Evolutionary conservation across 2,329 filamentous ascomycete species (phyloP), one percentile per base, ranked within the genome.

Genomic region (Ophioceras dolichostomum): DNA sequence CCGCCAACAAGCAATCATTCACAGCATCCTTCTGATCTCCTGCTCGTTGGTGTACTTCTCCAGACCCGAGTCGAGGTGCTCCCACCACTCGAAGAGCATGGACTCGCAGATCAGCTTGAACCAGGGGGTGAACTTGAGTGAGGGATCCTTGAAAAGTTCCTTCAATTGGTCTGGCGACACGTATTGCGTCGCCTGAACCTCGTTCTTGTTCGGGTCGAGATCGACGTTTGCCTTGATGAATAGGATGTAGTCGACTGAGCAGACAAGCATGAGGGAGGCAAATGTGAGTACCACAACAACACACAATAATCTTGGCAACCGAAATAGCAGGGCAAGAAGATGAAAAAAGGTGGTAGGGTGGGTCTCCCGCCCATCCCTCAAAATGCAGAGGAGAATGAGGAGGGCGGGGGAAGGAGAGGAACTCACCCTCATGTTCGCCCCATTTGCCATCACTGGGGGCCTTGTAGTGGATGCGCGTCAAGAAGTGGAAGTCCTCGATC

Each of bases 101-200:
- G 85, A 87, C 59, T 96, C 73, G 71, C 91, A 98, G 54, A 98
- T 96, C 48, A 98, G 79, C 70, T 94, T 94, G 70, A 98, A 98
- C 91, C 91, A 98, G 1, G 91, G 91, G 1, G 91, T 98, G 60
- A 96, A 96, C 51, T 80, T 83, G 49, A 94, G 69, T 37, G 63
- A 69, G 4, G 82, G 76, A 53, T 95, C 81, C 51, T 79, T 65
- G 59, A 98, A 95, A 70, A 89, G 84, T 48, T 71, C 57, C 69
- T 86, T 91, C 47, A 98, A 69, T 50, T 87, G 79, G 18, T 87
- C 79, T 29, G 83, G 72, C 17, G 79, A 79, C 42, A 95, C 88
- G 51, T 93, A 98, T 57, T 78, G 72, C 17, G 81, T 84, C 46
- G 83, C 89, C 52, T 78, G 76, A 34, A 87, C 88, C 64, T 98